These are phyloP conservation scores for Stropharia rugosoannulata DNA, from an alignment of 768 basidiomycete species.

Conservation along the genomic window DNA sequence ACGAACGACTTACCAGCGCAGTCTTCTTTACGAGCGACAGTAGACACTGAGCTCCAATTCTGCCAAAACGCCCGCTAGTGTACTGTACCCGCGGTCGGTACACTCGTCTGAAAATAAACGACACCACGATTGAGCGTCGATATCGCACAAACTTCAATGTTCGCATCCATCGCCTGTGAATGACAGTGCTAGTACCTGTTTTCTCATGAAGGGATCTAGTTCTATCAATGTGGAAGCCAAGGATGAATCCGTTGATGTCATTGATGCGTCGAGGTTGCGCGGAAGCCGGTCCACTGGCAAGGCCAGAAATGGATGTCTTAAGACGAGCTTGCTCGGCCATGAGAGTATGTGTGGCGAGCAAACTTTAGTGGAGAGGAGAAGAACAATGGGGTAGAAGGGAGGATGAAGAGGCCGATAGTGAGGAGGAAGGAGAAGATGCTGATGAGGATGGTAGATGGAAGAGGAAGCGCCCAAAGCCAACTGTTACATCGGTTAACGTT, in stretches of 20 bases:
- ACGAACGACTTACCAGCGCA: slow-evolving; percentile 4
- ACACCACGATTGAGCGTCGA: slow-evolving; percentile 86
- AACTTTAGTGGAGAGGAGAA: slow-evolving; percentile 75
- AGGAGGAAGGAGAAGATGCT: slow-evolving; percentile 46
- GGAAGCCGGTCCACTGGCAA: slow-evolving; percentile 82
- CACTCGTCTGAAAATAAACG: slow-evolving; percentile 76
- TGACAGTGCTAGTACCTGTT: slow-evolving; percentile 82
- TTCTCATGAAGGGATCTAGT: slow-evolving; percentile 34
- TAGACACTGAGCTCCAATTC: slow-evolving; percentile 13
- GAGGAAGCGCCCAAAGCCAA: slow-evolving; percentile 62
- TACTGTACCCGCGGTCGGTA: slow-evolving; percentile 16
- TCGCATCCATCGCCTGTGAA: slow-evolving; percentile 76
- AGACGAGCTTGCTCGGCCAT: slow-evolving; percentile 64
- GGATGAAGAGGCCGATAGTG: slow-evolving; percentile 54
- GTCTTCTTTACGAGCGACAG: slow-evolving; percentile 20
- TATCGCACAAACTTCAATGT: slow-evolving; percentile 90
- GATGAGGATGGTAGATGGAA: slow-evolving; percentile 45
- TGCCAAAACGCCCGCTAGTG: slow-evolving; percentile 8
- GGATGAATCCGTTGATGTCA: slow-evolving; percentile 47
- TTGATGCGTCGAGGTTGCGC: slow-evolving; percentile 88
- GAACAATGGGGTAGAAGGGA: slow-evolving; percentile 56
- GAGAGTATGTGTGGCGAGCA: slow-evolving; percentile 74
- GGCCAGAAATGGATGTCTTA: slow-evolving; percentile 73
- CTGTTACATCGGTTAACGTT: slow-evolving; percentile 14
- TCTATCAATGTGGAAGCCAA: slow-evolving; percentile 28